A percentile compares a stretch with the other conserved stretches of the same genome.
Evolutionary conservation across 192 early-diverging fungal species (phyloP).

Genomic region (Linnemannia hyalina): DNA sequence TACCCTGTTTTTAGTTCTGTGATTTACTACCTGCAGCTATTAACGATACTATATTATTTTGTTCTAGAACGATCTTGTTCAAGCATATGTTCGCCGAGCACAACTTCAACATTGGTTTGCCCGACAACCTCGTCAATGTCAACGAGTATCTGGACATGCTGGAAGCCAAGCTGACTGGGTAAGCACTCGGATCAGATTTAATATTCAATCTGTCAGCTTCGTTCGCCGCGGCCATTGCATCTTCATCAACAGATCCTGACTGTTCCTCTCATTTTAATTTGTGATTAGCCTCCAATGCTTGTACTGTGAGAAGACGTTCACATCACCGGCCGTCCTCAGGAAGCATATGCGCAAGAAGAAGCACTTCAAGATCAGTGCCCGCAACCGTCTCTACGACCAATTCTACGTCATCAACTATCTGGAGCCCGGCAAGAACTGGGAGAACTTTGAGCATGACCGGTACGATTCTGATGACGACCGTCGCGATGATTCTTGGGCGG

Average conservation of each 20-base stretch:
- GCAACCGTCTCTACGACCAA: conserved; percentile 91
- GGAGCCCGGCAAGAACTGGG: conserved; percentile 93
- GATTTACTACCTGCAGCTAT: neutral
- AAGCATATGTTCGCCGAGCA: conserved; percentile 92
- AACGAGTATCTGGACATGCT: conserved; percentile 85
- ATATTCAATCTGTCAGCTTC: neutral
- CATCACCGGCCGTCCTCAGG: conserved; percentile 86
- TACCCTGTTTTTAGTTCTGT: neutral
- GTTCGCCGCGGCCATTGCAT: neutral
- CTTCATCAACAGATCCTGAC: neutral
- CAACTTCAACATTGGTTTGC: conserved; percentile 93
- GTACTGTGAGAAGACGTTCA: conserved; percentile 96
- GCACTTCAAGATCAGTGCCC: conserved; percentile 94
- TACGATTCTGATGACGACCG: conserved; percentile 82
- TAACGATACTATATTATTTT: neutral
- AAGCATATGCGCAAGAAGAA: conserved; percentile 99
- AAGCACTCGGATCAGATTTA: neutral
- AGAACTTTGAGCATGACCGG: conserved; percentile 84
- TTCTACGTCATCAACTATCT: conserved; percentile 96
- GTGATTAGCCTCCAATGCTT: conserved; percentile 79
- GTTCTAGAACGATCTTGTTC: conserved; percentile 75
- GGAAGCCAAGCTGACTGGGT: conserved; percentile 77
- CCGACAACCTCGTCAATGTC: conserved; percentile 91
- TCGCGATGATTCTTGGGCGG: conserved; percentile 79
- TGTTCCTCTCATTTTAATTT: too few species aligned